phyloP scores from a whole-genome alignment of 2,329 filamentous ascomycete genomes.

The Microdochium paspali region DNA sequence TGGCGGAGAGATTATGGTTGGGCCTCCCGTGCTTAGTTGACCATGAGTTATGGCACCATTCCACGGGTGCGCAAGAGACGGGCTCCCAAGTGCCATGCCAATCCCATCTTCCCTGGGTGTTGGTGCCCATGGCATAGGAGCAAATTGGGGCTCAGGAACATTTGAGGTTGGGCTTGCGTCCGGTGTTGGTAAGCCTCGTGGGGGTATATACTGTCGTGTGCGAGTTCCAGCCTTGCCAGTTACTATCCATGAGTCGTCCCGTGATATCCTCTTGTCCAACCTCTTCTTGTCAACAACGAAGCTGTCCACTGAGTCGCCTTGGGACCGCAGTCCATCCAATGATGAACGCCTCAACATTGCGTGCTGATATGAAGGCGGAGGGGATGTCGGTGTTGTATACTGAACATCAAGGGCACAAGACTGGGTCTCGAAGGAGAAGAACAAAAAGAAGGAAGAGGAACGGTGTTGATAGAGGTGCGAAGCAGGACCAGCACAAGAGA shows the following conservation, averaged over 20 bases:
- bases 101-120: slow-evolving; percentile 39
- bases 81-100: slow-evolving; percentile 68
- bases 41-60: not conserved
- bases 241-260: slow-evolving; percentile 25
- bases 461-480: not conserved
- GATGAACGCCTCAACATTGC: not conserved
- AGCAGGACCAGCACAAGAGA: not conserved
- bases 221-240: not conserved
- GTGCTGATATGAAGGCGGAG: not conserved
- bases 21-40: not conserved
- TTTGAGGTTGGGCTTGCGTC: slow-evolving; percentile 27
- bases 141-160: slow-evolving; percentile 15
- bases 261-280: slow-evolving; percentile 26
- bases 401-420: not conserved
- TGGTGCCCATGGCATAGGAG: slow-evolving; percentile 24
- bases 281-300: slow-evolving; percentile 23
- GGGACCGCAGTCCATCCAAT: not conserved
- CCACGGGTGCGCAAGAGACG: slow-evolving; percentile 31
- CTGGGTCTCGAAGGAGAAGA: not conserved
- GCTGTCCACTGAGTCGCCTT: slow-evolving; percentile 2
- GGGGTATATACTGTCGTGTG: slow-evolving; percentile 25
- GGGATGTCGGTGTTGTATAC: not conserved
- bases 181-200: slow-evolving; percentile 31
- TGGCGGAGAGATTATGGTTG: slow-evolving; percentile 9
- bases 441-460: not conserved